These are phyloP conservation scores for Drechslerella coelobrocha DNA, from an alignment of 2,329 filamentous ascomycete genomes.

Conservation along the genomic window DNA sequence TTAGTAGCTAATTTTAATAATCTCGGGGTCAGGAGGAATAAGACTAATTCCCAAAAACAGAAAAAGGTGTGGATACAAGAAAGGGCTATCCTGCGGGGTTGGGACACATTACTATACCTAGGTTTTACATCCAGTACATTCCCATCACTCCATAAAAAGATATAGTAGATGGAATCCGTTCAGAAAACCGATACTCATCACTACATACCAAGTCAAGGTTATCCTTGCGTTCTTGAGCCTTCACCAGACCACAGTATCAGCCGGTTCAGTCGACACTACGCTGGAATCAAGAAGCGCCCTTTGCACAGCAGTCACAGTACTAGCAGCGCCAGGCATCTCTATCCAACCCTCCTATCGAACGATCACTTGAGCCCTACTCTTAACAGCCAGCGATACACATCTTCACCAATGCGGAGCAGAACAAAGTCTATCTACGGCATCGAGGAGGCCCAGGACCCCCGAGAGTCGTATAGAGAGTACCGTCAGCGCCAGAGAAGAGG, in stretches of 20 bases:
- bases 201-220: conserved; percentile 50
- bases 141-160: conserved; percentile 35
- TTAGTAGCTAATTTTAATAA: conserved; percentile 44
- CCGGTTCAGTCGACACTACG: conserved; percentile 46
- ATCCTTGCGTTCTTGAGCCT: conserved; percentile 50
- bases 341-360: conserved; percentile 49
- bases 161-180: conserved; percentile 48
- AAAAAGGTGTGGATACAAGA: conserved; percentile 29
- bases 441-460: conserved; percentile 60
- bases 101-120: conserved; percentile 17
- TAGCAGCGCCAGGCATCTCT: conserved; percentile 40
- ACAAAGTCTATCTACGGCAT: conserved; percentile 50
- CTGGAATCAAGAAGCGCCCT: conserved; percentile 46
- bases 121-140: conserved; percentile 48
- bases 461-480: conserved; percentile 71
- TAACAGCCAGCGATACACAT: conserved; percentile 46
- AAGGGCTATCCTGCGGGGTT: conserved; percentile 33
- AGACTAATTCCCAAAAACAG: conserved; percentile 26
- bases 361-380: conserved; percentile 48
- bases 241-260: conserved; percentile 40
- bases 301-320: conserved; percentile 11
- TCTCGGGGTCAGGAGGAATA: conserved; percentile 18
- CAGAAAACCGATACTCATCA: conserved; percentile 51
- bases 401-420: conserved; percentile 48
- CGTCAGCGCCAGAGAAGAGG: conserved; percentile 71